Percentiles rank a stretch among this genome's conserved stretches.
These are phyloP conservation scores for Brettanomyces bruxellensis DNA, from an alignment of 805 yeast genomes.

Conservation along the genomic window DNA sequence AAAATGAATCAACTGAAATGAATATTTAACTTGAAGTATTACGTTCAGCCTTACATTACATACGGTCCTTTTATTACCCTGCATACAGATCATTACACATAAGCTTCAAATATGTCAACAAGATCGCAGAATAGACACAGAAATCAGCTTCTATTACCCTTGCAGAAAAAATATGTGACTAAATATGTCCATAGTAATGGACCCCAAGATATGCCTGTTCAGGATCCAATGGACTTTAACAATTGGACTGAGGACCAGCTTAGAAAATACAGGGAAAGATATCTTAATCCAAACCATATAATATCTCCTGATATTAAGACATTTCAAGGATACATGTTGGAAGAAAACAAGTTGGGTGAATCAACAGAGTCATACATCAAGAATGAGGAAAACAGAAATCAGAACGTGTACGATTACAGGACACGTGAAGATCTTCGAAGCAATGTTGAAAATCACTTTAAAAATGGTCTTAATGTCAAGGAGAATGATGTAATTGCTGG, in stretches of 20 bases:
- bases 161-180: slow-evolving; percentile 58
- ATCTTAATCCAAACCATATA: slow-evolving; percentile 22
- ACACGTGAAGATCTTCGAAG: slow-evolving; percentile 19
- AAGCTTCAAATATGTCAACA: slow-evolving; percentile 3
- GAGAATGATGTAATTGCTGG: slow-evolving; percentile 85
- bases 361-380: slow-evolving; percentile 38
- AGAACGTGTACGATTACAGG: slow-evolving; percentile 23
- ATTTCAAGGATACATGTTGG: slow-evolving; percentile 59
- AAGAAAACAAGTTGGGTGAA: slow-evolving; percentile 59
- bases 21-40: too few relatives aligned
- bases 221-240: slow-evolving; percentile 63
- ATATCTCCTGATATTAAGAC: slow-evolving; percentile 56
- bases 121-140: slow-evolving; percentile 52
- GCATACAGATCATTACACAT: too few relatives aligned
- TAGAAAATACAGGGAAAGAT: slow-evolving; percentile 58
- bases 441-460: slow-evolving; percentile 47
- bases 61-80: too few relatives aligned
- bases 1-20: too few relatives aligned
- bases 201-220: slow-evolving; percentile 43
- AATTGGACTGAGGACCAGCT: slow-evolving; percentile 53
- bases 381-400: slow-evolving; percentile 20
- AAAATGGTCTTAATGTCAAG: slow-evolving; percentile 40
- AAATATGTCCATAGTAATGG: slow-evolving; percentile 70
- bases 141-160: slow-evolving; percentile 54
- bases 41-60: too few relatives aligned